Base-by-base conservation (phyloP, 805 yeast genomes). In the Spathaspora sp. region DNA sequence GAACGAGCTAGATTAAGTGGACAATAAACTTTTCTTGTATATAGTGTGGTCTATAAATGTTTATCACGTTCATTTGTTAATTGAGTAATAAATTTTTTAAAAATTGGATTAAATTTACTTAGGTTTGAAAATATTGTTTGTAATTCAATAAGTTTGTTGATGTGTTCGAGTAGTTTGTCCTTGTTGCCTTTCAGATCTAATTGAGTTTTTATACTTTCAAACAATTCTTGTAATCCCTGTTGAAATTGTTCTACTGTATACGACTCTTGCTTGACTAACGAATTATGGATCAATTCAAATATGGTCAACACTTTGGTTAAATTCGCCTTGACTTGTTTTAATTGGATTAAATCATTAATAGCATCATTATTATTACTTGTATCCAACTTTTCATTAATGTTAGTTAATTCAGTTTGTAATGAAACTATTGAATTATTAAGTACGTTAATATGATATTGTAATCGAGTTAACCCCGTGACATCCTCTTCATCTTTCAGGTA, bases 361-460 rank as follows among this genome's bases (percentile, higher is more conserved):
- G 47, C 23, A 70, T 72, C n/a, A 63, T 56, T 18, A 73, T 60
- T 2, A 55, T 58, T 35, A 52, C 49, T 39, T 59, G 57, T 17
- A 19, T 61, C 57, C 49, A 53, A 38, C 40, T 59, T 50, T 42
- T 67, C 64, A 38, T 61, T 57, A 18, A 58, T 58, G 3, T 51
- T 46, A 5, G 54, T 40, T 32, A 83, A 60, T 51, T 83, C 85
- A 5, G 74, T 71, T 45, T 81, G 78, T 40, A 86, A 62, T 2
- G 87, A 73, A 43, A 78, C 73, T 20, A 85, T 79, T 0, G 89
- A 78, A 49, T 82, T 79, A 14, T 80, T 75, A 46, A 86, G 65
- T 0, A 85, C 79, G 44, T 83, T 86, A 43, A 83, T 68, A 60
- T 85, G 86, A 63, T 86, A 86, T 56, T 85, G 87, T 46, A 87